Evolutionary conservation across 768 basidiomycete species (phyloP).

Genomic region (Nidularia sp.): DNA sequence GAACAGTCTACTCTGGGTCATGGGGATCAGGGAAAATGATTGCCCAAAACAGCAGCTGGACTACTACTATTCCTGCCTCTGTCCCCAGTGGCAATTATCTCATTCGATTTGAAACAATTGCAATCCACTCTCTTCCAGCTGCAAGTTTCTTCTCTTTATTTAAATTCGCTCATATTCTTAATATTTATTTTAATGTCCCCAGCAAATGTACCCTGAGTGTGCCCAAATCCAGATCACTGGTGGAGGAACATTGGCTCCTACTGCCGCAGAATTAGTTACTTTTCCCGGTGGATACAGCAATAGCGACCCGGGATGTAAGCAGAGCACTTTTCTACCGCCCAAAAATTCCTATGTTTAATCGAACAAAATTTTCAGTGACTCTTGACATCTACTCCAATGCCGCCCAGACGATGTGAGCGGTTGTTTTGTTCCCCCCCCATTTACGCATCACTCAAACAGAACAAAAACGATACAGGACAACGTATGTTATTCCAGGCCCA

Average conservation of each 20-base stretch:
- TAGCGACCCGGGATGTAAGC: constrained; percentile 37
- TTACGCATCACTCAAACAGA: too few species aligned
- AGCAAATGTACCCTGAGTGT: constrained; percentile 71
- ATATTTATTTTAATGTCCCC: constrained; percentile 4
- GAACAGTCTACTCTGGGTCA: constrained; percentile 30
- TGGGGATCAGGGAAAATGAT: constrained; percentile 45
- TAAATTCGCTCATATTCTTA: background rate
- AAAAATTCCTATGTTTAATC: constrained; percentile 6
- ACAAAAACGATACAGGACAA: constrained; percentile 16
- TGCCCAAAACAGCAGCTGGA: constrained; percentile 38
- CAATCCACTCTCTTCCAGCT: constrained; percentile 48
- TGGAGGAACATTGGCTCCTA: constrained; percentile 34
- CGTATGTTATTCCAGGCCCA: constrained; percentile 39
- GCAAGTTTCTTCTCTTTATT: constrained; percentile 15
- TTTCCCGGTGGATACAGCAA: constrained; percentile 45
- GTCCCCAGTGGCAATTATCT: constrained; percentile 41
- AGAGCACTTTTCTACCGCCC: background rate
- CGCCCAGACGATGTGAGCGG: constrained; percentile 19
- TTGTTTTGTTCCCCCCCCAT: too few species aligned
- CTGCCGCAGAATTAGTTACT: constrained; percentile 37
- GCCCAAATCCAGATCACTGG: constrained; percentile 39
- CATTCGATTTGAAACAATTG: constrained; percentile 47
- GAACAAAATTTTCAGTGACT: constrained; percentile 23
- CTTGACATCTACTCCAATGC: constrained; percentile 35
- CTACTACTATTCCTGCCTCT: constrained; percentile 36